phyloP scores from a whole-genome alignment of 352 stramenopile genomes.

The Globisporangium ultimum region DNA sequence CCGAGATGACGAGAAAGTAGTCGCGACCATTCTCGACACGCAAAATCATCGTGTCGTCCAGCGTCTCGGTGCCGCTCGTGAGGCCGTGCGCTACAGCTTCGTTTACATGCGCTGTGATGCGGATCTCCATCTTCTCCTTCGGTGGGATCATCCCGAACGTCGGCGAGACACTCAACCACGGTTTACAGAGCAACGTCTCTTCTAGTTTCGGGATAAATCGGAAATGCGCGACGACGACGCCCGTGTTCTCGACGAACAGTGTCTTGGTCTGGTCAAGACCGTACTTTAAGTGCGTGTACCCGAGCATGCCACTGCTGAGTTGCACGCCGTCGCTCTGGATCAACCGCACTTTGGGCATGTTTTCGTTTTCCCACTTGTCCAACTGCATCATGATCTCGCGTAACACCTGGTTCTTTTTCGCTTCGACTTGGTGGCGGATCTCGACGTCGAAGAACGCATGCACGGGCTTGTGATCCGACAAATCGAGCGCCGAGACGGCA shows the following conservation, averaged over 20 bases:
- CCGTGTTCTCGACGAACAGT: constrained; percentile 88
- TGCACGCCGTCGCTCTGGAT: constrained; percentile 36
- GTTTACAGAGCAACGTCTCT: constrained; percentile 86
- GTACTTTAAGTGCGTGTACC: constrained; percentile 66
- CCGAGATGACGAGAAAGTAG: constrained; percentile 94
- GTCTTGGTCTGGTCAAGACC: constrained; percentile 55
- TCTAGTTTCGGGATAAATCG: constrained; percentile 91
- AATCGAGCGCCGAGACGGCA: constrained; percentile 84
- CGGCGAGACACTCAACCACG: constrained; percentile 90
- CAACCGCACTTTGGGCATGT: constrained; percentile 91
- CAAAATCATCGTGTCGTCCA: constrained; percentile 97
- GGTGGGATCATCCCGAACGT: constrained; percentile 88
- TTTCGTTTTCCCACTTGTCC: constrained; percentile 96
- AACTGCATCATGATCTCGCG: constrained; percentile 93
- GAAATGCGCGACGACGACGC: constrained; percentile 93
- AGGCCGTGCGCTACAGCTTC: constrained; percentile 86
- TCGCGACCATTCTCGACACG: constrained; percentile 95
- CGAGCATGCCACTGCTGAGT: constrained; percentile 55
- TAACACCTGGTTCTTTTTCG: constrained; percentile 89
- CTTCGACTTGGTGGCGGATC: constrained; percentile 90
- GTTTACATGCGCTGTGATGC: constrained; percentile 90
- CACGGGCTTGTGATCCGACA: constrained; percentile 99
- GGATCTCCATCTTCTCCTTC: constrained; percentile 80
- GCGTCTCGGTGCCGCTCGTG: constrained; percentile 86
- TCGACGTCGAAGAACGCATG: constrained; percentile 90